Base-by-base conservation (phyloP, 169 alveolate species). In the Toxoplasma gondii region DNA sequence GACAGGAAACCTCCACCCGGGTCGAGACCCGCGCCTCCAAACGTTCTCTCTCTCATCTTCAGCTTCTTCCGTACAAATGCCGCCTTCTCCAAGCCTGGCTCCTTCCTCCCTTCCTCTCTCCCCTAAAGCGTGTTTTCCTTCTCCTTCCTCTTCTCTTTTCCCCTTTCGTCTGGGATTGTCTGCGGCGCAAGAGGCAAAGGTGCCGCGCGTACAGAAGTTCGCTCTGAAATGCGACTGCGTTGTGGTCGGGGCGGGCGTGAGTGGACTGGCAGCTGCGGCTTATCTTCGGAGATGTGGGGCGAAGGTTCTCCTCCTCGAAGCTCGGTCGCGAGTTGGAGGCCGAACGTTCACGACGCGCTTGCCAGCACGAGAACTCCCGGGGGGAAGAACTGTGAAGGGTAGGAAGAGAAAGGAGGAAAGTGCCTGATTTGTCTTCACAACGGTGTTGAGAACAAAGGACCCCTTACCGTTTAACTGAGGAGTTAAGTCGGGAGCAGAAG, bases 221-320 rank as follows among this genome's bases (percentile, higher is more conserved):
- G 93, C 70, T 16, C 83, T 93, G 90, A 70, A n/a, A 87, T 93
- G 91, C 90, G 90, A 82, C 90, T 82, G 90, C 90, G 95, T 92
- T 78, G 94, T 94, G 69, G 87, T 94, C 34, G 96, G 96, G 0
- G 96, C 93, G 43, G 96, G 96, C 1, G 94, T 91, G n/a, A 92
- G 93, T 39, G 96, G 96, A 74, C 91, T 94, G 58, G 96, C 96
- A 19, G 96, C 96, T 67, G 96, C 96, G 74, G 94, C 94, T 4
- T 94, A 94, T 49, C 82, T 94, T 45, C 91, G 94, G 80, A 44
- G 96, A 19, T 94, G 96, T 88, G 96, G 96, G 27, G 94, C 94
- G 22, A 49, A 92, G 45, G 94, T 94, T 36, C 83, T 90, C n/a
- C 90, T 94, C 41, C 54, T 94, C 31, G 96, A 94, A 81, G 92